A percentile compares a stretch with the other conserved stretches of the same genome.
phyloP scores from a whole-genome alignment of 2,329 filamentous ascomycete genomes.

The Fusarium multiceps region DNA sequence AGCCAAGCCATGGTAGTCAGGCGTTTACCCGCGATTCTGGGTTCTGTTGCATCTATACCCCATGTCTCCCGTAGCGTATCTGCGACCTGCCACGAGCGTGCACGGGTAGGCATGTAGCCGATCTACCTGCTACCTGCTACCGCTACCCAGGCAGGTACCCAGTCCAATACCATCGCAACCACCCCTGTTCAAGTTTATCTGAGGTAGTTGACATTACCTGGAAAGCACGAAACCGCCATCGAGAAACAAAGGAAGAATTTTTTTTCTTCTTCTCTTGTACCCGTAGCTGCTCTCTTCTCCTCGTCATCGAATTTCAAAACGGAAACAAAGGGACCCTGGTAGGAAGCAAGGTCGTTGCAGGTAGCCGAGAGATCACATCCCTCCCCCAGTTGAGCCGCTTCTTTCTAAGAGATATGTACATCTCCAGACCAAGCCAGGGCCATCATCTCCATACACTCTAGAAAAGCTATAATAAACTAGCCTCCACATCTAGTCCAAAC shows the following conservation, averaged over 20 bases:
- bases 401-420: neutral
- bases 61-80: slow-evolving; percentile 22
- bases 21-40: slow-evolving; percentile 22
- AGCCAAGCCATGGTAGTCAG: slow-evolving; percentile 2
- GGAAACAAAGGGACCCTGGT: neutral
- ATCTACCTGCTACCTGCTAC: slow-evolving; percentile 13
- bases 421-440: slow-evolving; percentile 5
- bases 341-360: slow-evolving; percentile 1
- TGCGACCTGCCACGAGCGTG: slow-evolving; percentile 17
- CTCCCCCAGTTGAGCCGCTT: slow-evolving; percentile 6
- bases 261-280: neutral
- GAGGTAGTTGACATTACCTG: neutral
- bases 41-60: neutral
- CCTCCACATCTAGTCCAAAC: slow-evolving; percentile 15
- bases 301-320: slow-evolving; percentile 1
- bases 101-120: slow-evolving; percentile 24
- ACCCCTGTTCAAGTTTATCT: slow-evolving; percentile 19
- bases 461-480: slow-evolving; percentile 23
- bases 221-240: neutral
- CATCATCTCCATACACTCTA: neutral
- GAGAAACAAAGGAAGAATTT: slow-evolving; percentile 1
- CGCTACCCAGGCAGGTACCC: neutral
- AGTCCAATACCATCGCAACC: slow-evolving; percentile 9
- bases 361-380: neutral
- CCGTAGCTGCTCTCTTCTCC: neutral